Base-by-base conservation (phyloP, 495 filamentous ascomycete genomes). In the Hypoxylon rickii region DNA sequence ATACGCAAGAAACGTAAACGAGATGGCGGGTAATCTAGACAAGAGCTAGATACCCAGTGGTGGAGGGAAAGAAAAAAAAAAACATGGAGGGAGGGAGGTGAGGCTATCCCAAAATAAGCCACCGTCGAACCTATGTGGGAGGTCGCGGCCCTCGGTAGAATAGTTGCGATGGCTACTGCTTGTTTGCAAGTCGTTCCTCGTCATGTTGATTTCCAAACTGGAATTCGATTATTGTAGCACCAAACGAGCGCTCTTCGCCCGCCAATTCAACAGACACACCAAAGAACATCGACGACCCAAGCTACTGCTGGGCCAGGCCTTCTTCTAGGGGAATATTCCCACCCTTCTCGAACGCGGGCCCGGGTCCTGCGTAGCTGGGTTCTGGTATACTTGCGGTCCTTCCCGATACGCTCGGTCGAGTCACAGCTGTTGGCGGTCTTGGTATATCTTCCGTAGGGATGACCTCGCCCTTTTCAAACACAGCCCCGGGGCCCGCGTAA, bases 391-490 rank as follows among this genome's bases (percentile, higher is more conserved):
- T 32, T 3, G 37, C 16, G 19, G 31, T 12, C 34, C 34, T 55
- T 19, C 26, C 20, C 18, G 34, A 2, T 20, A 15, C 19, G 16
- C 10, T 3, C 18, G 29, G 15, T 16, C 13, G 44, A 33, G 29
- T 11, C 5, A 11, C 18, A 29, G 19, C 20, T 16, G 69, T 66
- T 36, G 73, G 67, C 40, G 49, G 56, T 19, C 67, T 65, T 1
- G 76, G 68, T n/a, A 71, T 71, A 51, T 71, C 63, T 45, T 45
- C 44, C 16, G 44, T 54, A 42, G 66, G 63, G 38, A 70, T 15
- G 26, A 61, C 67, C 51, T 81, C 78, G 41, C 73, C 76, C 53
- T 79, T 79, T 62, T 79, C 77, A 45, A 74, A 79, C 18, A 65
- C 34, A 7, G 58, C 47, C 1, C 75, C 73, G 13, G 78, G 76